Evolutionary conservation across 2,329 filamentous ascomycete genomes (phyloP).

Genomic region (Arthrinium phaeospermum): DNA sequence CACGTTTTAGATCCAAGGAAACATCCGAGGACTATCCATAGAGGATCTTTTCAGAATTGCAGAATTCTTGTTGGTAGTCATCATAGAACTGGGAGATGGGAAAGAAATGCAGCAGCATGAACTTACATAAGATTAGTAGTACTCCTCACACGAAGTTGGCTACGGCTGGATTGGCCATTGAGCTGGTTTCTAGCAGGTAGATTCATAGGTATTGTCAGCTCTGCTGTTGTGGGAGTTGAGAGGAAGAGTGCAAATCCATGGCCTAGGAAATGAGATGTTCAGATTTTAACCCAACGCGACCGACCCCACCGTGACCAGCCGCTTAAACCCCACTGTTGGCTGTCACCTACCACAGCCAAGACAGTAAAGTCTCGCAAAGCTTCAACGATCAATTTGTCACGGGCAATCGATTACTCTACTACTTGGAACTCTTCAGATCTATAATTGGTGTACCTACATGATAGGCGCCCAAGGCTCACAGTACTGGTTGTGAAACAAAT

Average conservation of each 20-base stretch:
- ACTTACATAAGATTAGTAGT: not conserved
- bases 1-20: constrained; percentile 33
- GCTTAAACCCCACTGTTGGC: not conserved
- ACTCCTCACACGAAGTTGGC: not conserved
- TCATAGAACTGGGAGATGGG: constrained; percentile 29
- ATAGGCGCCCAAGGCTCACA: not conserved
- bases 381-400: not conserved
- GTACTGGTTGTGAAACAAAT: too few relatives aligned
- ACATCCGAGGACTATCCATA: constrained; percentile 17
- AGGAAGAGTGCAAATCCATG: not conserved
- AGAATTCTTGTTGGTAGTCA: constrained; percentile 43
- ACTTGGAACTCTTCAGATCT: too few relatives aligned
- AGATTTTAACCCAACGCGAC: not conserved
- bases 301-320: not conserved
- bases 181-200: not conserved
- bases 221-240: not conserved
- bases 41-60: constrained; percentile 41
- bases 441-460: too few relatives aligned
- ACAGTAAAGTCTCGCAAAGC: not conserved
- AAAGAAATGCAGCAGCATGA: not conserved
- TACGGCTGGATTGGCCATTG: not conserved
- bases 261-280: not conserved
- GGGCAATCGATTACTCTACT: not conserved
- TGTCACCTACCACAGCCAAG: not conserved
- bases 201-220: not conserved